phyloP scores from a whole-genome alignment of 2,329 filamentous ascomycete genomes.

The Claviceps paspali region DNA sequence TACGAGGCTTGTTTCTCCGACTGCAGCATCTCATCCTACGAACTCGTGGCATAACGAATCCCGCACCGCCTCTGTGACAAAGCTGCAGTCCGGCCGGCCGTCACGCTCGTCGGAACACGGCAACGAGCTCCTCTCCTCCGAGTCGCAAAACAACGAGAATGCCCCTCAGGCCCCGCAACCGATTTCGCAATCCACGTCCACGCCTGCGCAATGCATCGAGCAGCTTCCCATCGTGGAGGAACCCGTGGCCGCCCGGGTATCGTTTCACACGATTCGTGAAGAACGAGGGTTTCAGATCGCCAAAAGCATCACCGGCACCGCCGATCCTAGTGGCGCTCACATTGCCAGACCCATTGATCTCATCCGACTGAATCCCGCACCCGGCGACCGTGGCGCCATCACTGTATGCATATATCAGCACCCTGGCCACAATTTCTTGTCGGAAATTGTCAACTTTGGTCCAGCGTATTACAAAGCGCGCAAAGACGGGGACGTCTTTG shows the following conservation, averaged over 20 bases:
- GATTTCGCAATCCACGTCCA: slow-evolving; percentile 13
- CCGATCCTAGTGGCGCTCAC: slow-evolving; percentile 58
- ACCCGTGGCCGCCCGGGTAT: slow-evolving; percentile 66
- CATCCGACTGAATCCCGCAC: slow-evolving; percentile 50
- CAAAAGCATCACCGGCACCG: slow-evolving; percentile 53
- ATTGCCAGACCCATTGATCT: slow-evolving; percentile 72
- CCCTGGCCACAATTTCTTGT: slow-evolving; percentile 58
- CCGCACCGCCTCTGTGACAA: slow-evolving; percentile 27
- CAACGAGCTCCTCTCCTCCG: slow-evolving; percentile 12
- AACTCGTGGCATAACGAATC: slow-evolving; percentile 28
- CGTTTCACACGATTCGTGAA: slow-evolving; percentile 65
- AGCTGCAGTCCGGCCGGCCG: slow-evolving; percentile 26
- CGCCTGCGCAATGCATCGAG: slow-evolving; percentile 17
- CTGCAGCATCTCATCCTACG: slow-evolving; percentile 30
- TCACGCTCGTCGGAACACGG: slow-evolving; percentile 25
- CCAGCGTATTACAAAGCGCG: slow-evolving; percentile 51
- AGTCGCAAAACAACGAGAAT: slow-evolving; percentile 21
- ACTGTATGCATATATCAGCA: slow-evolving; percentile 70
- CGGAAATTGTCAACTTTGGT: slow-evolving; percentile 59
- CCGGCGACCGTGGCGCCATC: slow-evolving; percentile 55
- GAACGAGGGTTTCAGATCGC: slow-evolving; percentile 79
- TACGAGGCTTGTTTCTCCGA: slow-evolving; percentile 39
- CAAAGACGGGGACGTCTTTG: slow-evolving; percentile 36
- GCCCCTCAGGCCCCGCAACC: slow-evolving; percentile 7
- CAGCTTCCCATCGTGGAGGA: slow-evolving; percentile 43